Conservation (phyloP, 179 eudicot genomes). For the Camellia oleifera region DNA sequence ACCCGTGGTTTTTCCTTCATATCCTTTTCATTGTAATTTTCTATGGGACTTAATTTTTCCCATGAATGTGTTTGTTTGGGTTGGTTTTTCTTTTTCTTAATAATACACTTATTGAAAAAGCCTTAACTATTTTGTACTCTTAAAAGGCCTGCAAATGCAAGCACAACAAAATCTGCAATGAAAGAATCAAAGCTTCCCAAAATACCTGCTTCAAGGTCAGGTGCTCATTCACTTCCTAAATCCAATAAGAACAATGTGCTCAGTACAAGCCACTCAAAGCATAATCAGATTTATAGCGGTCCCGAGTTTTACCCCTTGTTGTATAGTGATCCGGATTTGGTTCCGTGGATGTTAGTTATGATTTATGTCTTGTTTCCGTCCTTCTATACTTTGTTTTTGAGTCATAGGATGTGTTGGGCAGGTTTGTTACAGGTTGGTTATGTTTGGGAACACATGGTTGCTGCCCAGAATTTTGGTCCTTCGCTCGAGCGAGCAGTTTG, state of each 20-base stretch:
- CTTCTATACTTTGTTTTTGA: too few species aligned
- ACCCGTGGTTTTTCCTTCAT: slow-evolving; percentile 52
- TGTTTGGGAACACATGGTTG: too few species aligned
- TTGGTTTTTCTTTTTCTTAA: background rate
- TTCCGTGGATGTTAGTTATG: too few species aligned
- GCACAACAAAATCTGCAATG: slow-evolving; percentile 30
- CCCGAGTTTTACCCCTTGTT: too few species aligned
- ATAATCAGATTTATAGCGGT: too few species aligned
- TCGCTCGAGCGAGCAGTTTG: too few species aligned
- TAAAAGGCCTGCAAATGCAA: slow-evolving; percentile 60
- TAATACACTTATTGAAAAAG: slow-evolving; percentile 6
- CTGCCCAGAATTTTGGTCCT: too few species aligned
- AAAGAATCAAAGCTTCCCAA: slow-evolving; percentile 63
- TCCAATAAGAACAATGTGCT: slow-evolving; percentile 28
- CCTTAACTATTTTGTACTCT: slow-evolving; percentile 59
- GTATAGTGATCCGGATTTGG: too few species aligned
- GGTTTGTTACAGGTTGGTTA: too few species aligned
- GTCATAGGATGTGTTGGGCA: too few species aligned
- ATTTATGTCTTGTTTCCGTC: too few species aligned
- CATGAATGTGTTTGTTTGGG: background rate
- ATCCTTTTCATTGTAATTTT: slow-evolving; percentile 48
- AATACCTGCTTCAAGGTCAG: slow-evolving; percentile 40
- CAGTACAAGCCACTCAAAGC: slow-evolving; percentile 34
- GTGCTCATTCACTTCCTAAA: slow-evolving; percentile 23
- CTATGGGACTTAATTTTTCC: background rate